Base-by-base conservation (phyloP, 768 basidiomycete genomes). In the Boletus insuetus region DNA sequence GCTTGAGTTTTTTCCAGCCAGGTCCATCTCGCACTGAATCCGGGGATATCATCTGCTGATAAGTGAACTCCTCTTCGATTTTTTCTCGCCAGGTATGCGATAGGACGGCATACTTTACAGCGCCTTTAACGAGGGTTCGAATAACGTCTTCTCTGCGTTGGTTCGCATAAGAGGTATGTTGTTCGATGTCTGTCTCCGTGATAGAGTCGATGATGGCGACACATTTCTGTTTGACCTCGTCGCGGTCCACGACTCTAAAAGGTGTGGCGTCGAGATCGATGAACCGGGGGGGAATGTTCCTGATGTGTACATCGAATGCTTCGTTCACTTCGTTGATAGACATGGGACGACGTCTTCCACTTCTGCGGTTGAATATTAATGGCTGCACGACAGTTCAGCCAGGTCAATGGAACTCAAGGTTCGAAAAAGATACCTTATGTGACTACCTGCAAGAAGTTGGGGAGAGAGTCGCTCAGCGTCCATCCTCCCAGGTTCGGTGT, bases 111-210 rank as follows among this genome's bases (percentile, higher is more conserved):
- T 55, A 55, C 22, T 53, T 55, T 22, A 55, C 38, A 24, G 32
- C 38, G 13, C 50, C n/a, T 13, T 46, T 53, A 6, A 53, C 54
- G 20, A 55, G 34, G 42, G 17, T 53, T 16, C 17, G 37, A 20
- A 46, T 40, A 51, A 55, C 54, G 3, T 46, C 43, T 40, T 45
- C 44, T 32, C 37, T 11, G 31, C 38, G 32, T 6, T 53, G 54
- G 29, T 55, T 52, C 20, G 49, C 24, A 8, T 53, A 53, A 7
- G 49, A 44, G 3, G 43, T 44, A 12, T 55, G 29, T 16, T 45
- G 35, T 45, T 55, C 49, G 6, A 55, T 55, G 34, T 55, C 54
- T n/a, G 42, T 29, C 29, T 55, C 54, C 16, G 54, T 55, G 49
- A 55, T 52, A 6, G 54, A 55, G 14, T 53, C 34, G 29, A 55